phyloP scores from a whole-genome alignment of 2,329 filamentous ascomycete species.

The Pseudogymnoascus sp. region DNA sequence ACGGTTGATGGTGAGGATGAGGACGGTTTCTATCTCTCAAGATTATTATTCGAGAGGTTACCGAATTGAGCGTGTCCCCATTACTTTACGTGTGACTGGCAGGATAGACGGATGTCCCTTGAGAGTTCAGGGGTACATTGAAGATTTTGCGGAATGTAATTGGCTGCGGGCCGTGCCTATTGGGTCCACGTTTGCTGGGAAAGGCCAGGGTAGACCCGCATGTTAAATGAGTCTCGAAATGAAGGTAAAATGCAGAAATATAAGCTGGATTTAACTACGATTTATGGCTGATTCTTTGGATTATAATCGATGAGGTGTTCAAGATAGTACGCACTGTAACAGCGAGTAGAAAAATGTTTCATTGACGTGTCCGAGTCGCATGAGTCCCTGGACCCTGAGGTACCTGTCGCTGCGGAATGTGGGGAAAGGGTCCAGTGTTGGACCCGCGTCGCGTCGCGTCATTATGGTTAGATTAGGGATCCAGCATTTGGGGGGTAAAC shows the following conservation, averaged over 20 bases:
- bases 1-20: background rate
- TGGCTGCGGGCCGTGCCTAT: background rate
- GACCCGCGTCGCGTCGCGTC: constrained; percentile 7
- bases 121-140: constrained; percentile 4
- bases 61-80: constrained; percentile 5
- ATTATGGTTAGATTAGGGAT: constrained; percentile 5
- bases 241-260: background rate
- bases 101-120: constrained; percentile 2
- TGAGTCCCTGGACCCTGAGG: constrained; percentile 6
- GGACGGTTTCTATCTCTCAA: background rate
- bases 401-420: background rate
- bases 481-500: background rate
- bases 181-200: background rate
- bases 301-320: background rate
- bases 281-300: background rate
- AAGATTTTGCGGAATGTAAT: background rate
- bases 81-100: constrained; percentile 6
- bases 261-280: background rate
- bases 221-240: constrained; percentile 10
- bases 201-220: background rate
- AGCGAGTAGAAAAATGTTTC: background rate
- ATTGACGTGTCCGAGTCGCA: background rate
- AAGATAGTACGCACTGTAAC: background rate
- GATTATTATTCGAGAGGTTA: background rate
- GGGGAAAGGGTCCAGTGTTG: background rate